Conservation (phyloP, 768 basidiomycete genomes). For the Hericium erinaceus region DNA sequence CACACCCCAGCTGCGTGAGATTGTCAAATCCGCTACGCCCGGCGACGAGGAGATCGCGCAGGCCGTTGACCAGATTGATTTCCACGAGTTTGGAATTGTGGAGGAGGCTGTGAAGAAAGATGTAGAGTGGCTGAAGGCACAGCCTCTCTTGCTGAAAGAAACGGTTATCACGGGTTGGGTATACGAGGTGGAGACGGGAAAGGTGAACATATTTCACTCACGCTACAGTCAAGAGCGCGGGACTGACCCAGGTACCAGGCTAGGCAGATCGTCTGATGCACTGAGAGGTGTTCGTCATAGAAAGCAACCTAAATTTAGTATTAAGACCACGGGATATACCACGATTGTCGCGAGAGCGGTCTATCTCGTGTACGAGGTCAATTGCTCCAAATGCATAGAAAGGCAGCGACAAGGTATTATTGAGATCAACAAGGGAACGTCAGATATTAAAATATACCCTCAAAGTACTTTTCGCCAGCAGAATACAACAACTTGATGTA, state of each 20-base stretch:
- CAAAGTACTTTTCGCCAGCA: neutral
- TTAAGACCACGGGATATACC: no score
- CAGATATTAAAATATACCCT: neutral
- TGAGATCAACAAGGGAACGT: no score
- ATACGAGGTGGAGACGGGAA: slow-evolving; percentile 54
- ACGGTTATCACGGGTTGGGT: slow-evolving; percentile 58
- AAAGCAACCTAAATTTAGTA: no score
- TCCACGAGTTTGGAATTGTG: slow-evolving; percentile 42
- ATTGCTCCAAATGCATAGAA: no score
- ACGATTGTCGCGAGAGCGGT: no score
- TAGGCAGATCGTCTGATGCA: no score
- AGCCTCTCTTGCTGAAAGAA: slow-evolving; percentile 45
- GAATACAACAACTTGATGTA: no score
- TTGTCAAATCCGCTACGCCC: slow-evolving; percentile 37
- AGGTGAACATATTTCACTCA: slow-evolving; percentile 26
- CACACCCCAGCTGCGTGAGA: slow-evolving; percentile 36
- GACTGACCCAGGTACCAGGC: no score
- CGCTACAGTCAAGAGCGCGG: neutral
- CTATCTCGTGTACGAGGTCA: no score
- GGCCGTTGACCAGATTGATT: slow-evolving; percentile 39
- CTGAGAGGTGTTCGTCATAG: no score
- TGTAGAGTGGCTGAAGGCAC: slow-evolving; percentile 45
- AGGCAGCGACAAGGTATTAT: no score
- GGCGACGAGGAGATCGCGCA: slow-evolving; percentile 13
- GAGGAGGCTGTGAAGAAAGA: slow-evolving; percentile 50